Percentiles rank a stretch among this genome's conserved stretches.
phyloP scores from a whole-genome alignment of 257 asterid species.

The Coffea eugenioides region DNA sequence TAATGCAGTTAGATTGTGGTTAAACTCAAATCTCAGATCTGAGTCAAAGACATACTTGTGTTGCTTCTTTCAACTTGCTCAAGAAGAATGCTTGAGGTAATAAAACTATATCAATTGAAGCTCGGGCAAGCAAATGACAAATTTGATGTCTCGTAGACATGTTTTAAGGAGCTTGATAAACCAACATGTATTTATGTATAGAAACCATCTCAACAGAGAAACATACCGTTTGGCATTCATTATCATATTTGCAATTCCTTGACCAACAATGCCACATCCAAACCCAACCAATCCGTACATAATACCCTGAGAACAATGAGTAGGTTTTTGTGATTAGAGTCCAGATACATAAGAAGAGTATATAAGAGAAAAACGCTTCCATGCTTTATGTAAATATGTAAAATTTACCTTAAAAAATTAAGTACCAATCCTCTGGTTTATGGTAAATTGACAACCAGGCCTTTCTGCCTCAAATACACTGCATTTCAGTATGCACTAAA shows the following conservation, averaged over 20 bases:
- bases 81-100: not conserved
- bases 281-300: constrained; percentile 90
- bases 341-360: not conserved
- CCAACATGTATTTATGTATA: not conserved
- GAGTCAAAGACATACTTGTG: not conserved
- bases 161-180: not conserved
- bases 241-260: constrained; percentile 92
- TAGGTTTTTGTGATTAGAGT: not conserved
- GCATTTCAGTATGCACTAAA: constrained; percentile 19
- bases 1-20: not conserved
- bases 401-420: constrained; percentile 78
- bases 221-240: constrained; percentile 92
- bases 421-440: constrained; percentile 80
- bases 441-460: constrained; percentile 74
- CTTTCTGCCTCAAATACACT: constrained; percentile 96
- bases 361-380: not conserved
- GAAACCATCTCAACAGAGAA: constrained; percentile 9
- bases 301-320: constrained; percentile 60
- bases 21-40: not conserved
- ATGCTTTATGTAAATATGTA: constrained; percentile 3
- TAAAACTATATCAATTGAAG: not conserved
- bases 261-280: constrained; percentile 94
- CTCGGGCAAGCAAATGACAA: too few relatives aligned
- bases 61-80: not conserved
- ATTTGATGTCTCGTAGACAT: too few relatives aligned